phyloP scores from a whole-genome alignment of 495 filamentous ascomycete species.

The Penicillium odoratum region DNA sequence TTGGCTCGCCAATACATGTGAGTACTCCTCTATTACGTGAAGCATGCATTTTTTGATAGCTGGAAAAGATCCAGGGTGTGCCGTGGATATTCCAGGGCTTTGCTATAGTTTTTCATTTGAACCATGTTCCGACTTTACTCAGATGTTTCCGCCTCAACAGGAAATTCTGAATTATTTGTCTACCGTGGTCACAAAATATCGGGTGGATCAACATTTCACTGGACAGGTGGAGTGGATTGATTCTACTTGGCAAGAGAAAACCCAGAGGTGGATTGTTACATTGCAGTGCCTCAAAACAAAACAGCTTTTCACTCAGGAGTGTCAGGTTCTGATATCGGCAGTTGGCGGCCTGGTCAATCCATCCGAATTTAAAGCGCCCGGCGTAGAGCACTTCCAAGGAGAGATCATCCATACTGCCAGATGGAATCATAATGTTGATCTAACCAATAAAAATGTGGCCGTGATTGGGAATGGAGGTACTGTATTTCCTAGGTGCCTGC shows the following conservation, averaged over 20 bases:
- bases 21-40: background rate
- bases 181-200: conserved; percentile 1
- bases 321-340: conserved; percentile 49
- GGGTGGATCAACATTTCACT: conserved; percentile 19
- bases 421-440: conserved; percentile 57
- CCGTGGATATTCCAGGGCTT: conserved; percentile 7
- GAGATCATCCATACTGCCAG: conserved; percentile 55
- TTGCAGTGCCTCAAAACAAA: conserved; percentile 14
- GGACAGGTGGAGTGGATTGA: conserved; percentile 17
- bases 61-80: conserved; percentile 8
- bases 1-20: conserved; percentile 6
- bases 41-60: no score
- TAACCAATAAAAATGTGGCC: conserved; percentile 53
- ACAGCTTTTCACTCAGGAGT: conserved; percentile 28
- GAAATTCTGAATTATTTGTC: background rate
- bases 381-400: conserved; percentile 49
- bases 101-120: conserved; percentile 9
- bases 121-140: background rate
- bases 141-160: background rate
- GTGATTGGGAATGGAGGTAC: conserved; percentile 51
- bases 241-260: conserved; percentile 20
- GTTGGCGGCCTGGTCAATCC: conserved; percentile 50
- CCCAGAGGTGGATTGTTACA: conserved; percentile 17
- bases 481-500: background rate
- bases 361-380: conserved; percentile 43